Evolutionary conservation across 2,329 filamentous ascomycete genomes (phyloP).

Genomic region (Lachnellula occidentalis): DNA sequence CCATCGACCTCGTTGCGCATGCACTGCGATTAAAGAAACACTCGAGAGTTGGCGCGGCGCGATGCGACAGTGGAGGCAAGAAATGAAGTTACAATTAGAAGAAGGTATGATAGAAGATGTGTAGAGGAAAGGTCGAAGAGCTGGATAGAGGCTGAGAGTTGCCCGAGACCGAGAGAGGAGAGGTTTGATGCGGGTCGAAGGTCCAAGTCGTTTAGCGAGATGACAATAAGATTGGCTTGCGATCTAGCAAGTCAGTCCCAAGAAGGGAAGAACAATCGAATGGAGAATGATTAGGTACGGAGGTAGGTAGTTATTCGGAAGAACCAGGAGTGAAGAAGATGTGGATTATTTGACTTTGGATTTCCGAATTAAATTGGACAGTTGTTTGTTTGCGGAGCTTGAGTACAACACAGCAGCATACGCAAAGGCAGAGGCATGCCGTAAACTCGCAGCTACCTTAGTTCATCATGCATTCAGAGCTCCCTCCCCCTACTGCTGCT

Average conservation of each 20-base stretch:
- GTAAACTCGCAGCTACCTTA: too few relatives aligned
- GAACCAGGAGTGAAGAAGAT: too few relatives aligned
- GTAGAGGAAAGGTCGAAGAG: constrained; percentile 8
- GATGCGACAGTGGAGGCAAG: constrained; percentile 22
- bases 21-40: constrained; percentile 9
- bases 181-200: constrained; percentile 1
- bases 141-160: constrained; percentile 12
- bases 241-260: neutral
- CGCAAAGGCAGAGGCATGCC: too few relatives aligned
- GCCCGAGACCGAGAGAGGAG: neutral
- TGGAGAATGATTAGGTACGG: too few relatives aligned
- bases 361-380: too few relatives aligned
- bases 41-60: constrained; percentile 8
- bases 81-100: constrained; percentile 5
- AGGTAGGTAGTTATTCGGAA: too few relatives aligned
- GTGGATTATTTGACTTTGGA: too few relatives aligned
- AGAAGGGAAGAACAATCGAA: too few relatives aligned
- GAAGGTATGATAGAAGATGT: constrained; percentile 12
- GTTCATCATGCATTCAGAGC: too few relatives aligned
- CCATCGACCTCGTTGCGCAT: constrained; percentile 12
- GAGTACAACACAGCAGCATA: too few relatives aligned
- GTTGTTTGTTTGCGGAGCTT: too few relatives aligned
- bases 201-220: constrained; percentile 9
- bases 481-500: too few relatives aligned
- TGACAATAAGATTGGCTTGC: constrained; percentile 8